Percentiles rank a stretch among this genome's conserved stretches.
Evolutionary conservation across 108 stramenopile genomes (phyloP).

Genomic region (Phaeodactylum tricornutum): DNA sequence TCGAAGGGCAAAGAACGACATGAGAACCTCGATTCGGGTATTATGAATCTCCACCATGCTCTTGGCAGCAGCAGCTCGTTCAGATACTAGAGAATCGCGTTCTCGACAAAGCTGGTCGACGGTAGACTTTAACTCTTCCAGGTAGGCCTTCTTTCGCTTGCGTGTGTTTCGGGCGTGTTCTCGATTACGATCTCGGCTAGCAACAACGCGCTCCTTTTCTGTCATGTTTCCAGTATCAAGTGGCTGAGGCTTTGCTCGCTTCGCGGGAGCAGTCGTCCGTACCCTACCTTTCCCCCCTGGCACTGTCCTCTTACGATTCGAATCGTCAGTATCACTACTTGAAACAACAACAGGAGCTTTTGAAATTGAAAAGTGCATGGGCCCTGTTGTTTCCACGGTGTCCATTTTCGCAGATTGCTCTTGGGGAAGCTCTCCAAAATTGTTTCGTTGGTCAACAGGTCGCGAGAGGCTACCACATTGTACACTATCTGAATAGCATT

Average conservation of each 20-base stretch:
- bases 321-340: slow-evolving; percentile 78
- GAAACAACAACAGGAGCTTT: slow-evolving; percentile 61
- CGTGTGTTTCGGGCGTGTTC: slow-evolving; percentile 92
- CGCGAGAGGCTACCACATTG: too few species aligned
- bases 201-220: slow-evolving; percentile 46
- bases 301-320: too few species aligned
- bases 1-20: slow-evolving; percentile 70
- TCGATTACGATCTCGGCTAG: slow-evolving; percentile 87
- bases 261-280: background rate
- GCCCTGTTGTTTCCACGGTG: too few species aligned
- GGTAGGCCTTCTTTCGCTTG: slow-evolving; percentile 87
- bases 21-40: slow-evolving; percentile 70
- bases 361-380: too few species aligned
- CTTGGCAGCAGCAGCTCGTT: slow-evolving; percentile 63
- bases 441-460: background rate
- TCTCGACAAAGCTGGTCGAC: slow-evolving; percentile 84
- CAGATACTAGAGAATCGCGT: slow-evolving; percentile 64
- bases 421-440: too few species aligned
- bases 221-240: slow-evolving; percentile 17
- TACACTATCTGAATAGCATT: too few species aligned
- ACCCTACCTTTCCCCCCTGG: too few species aligned
- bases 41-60: slow-evolving; percentile 76
- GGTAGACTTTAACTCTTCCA: slow-evolving; percentile 85
- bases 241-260: background rate
- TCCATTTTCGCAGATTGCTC: too few species aligned